phyloP scores from a whole-genome alignment of 2,329 filamentous ascomycete species.

The Colletotrichum sp. region DNA sequence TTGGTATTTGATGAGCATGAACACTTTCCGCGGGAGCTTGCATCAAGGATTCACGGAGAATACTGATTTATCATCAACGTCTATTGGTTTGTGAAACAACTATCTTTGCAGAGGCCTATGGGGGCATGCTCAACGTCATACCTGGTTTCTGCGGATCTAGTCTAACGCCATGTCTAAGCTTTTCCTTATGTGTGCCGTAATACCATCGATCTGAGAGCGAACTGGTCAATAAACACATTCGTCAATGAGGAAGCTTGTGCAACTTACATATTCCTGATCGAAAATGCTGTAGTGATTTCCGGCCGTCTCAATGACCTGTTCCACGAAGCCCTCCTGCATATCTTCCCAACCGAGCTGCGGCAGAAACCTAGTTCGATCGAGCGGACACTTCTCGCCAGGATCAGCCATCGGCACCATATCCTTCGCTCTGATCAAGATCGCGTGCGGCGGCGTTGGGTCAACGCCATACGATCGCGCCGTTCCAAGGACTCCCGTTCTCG shows the following conservation, averaged over 20 bases:
- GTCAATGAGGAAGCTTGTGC: rapidly evolving
- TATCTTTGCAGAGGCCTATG: rapidly evolving
- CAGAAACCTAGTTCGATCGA: slow-evolving; percentile 5
- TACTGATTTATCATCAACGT: background rate
- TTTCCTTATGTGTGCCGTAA: background rate
- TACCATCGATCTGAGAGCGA: background rate
- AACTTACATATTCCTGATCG: slow-evolving; percentile 2
- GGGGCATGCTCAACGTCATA: background rate
- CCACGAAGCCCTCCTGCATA: slow-evolving; percentile 9
- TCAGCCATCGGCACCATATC: slow-evolving; percentile 14
- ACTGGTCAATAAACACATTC: no score
- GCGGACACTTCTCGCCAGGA: background rate
- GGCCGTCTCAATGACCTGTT: slow-evolving; percentile 3
- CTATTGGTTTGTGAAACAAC: background rate
- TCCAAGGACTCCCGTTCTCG: background rate
- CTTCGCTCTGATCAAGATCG: background rate
- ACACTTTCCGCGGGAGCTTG: no score
- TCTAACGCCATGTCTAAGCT: background rate
- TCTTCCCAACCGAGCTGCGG: slow-evolving; percentile 14
- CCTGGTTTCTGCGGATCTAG: background rate
- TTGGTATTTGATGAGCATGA: background rate
- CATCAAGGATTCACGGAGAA: no score
- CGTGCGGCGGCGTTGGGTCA: background rate
- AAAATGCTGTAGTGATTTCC: slow-evolving; percentile 15
- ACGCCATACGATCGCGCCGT: background rate